phyloP scores from a whole-genome alignment of 2,329 filamentous ascomycete species.

The Xylariaceae sp. region DNA sequence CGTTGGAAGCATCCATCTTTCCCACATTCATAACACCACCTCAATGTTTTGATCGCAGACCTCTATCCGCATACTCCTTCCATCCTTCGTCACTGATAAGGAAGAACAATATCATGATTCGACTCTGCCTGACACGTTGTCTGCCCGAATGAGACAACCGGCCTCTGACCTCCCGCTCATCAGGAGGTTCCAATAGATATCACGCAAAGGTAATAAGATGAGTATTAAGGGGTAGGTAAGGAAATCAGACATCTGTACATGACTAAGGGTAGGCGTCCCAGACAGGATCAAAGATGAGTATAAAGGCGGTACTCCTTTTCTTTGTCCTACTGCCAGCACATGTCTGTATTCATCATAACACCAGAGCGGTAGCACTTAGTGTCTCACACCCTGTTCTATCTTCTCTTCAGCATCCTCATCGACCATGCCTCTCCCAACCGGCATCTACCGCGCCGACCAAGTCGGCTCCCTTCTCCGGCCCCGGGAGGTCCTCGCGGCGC shows the following conservation, averaged over 20 bases:
- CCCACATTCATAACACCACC: background rate
- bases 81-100: background rate
- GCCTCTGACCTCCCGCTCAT: background rate
- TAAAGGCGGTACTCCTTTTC: background rate
- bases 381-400: background rate
- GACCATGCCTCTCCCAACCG: slow-evolving; percentile 37
- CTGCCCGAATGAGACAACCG: slow-evolving; percentile 9
- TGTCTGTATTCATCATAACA: background rate
- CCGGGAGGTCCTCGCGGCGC: slow-evolving; percentile 43
- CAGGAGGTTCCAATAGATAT: background rate
- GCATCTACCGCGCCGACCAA: slow-evolving; percentile 49
- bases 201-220: background rate
- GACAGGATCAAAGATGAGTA: no score
- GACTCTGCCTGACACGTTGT: slow-evolving; percentile 8
- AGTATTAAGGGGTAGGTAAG: background rate
- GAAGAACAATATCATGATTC: slow-evolving; percentile 2
- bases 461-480: slow-evolving; percentile 52
- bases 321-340: background rate
- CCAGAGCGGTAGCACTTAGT: background rate
- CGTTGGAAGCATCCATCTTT: slow-evolving; percentile 2
- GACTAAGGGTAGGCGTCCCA: no score
- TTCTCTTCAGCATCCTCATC: background rate
- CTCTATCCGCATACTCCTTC: background rate
- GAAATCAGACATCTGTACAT: no score
- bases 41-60: background rate